Evolutionary conservation across 139 green algal genomes (phyloP).

Genomic region (Dunaliella primolecta): DNA sequence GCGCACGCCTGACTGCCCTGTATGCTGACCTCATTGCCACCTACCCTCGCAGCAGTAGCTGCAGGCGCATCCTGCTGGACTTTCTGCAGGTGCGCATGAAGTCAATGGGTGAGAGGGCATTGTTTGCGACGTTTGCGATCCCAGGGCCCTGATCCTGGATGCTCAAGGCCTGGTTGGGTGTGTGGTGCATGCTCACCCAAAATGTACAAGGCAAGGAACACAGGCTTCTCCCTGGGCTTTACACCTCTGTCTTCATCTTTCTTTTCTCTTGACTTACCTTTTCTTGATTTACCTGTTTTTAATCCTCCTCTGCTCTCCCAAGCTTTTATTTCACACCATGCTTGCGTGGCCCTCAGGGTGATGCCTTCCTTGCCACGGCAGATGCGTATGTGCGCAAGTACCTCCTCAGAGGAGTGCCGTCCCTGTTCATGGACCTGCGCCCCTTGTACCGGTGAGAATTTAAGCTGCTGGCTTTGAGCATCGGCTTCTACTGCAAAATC

Average conservation of each 20-base stretch:
- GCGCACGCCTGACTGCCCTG: slow-evolving; percentile 24
- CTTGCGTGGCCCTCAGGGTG: too few species aligned
- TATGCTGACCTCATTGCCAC: slow-evolving; percentile 71
- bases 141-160: too few species aligned
- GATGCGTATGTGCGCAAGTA: slow-evolving; percentile 72
- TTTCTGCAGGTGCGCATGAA: slow-evolving; percentile 57
- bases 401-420: slow-evolving; percentile 86
- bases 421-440: slow-evolving; percentile 88
- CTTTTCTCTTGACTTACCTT: not conserved
- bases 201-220: too few species aligned
- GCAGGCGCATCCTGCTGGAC: slow-evolving; percentile 82
- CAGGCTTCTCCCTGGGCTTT: not conserved
- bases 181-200: too few species aligned
- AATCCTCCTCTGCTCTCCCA: too few species aligned
- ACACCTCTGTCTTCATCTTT: not conserved
- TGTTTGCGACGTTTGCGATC: too few species aligned
- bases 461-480: too few species aligned
- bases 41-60: slow-evolving; percentile 63
- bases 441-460: slow-evolving; percentile 65
- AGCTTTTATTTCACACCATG: too few species aligned
- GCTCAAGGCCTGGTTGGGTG: too few species aligned
- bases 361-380: slow-evolving; percentile 64
- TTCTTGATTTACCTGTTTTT: too few species aligned
- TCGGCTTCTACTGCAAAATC: too few species aligned
- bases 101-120: too few species aligned